Percentiles rank a stretch among this genome's conserved stretches.
Conservation (phyloP, 805 yeast genomes). For the Sporopachydermia quercuum region DNA sequence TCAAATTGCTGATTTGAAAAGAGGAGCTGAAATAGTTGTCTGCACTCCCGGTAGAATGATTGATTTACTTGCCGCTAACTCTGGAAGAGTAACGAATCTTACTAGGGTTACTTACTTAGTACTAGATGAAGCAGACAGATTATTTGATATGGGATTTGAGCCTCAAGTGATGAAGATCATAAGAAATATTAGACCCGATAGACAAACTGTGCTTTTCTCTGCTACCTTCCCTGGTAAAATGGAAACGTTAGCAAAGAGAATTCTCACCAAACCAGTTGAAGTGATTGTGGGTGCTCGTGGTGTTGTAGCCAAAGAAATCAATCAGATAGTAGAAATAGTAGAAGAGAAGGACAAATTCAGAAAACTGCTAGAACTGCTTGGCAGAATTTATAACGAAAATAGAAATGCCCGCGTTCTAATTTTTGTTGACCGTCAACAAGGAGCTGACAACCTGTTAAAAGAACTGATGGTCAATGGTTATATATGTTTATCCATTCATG, state of each 20-base stretch:
- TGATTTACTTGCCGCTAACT: constrained; percentile 71
- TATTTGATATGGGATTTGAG: constrained; percentile 95
- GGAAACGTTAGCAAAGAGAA: constrained; percentile 56
- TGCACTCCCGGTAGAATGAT: constrained; percentile 95
- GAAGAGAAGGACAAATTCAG: constrained; percentile 40
- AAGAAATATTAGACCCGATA: constrained; percentile 64
- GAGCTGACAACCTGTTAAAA: constrained; percentile 58
- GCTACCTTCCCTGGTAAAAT: constrained; percentile 84
- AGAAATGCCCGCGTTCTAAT: constrained; percentile 37
- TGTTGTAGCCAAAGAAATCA: constrained; percentile 67
- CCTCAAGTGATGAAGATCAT: constrained; percentile 83
- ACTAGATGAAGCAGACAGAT: constrained; percentile 89
- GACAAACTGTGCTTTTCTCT: constrained; percentile 81
- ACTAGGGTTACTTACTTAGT: constrained; percentile 67
- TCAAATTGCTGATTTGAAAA: constrained; percentile 68
- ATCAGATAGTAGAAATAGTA: constrained; percentile 54
- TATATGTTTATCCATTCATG: constrained; percentile 63
- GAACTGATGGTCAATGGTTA: constrained; percentile 38
- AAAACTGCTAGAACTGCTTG: constrained; percentile 39
- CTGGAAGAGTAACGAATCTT: constrained; percentile 60
- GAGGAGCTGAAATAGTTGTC: constrained; percentile 66
- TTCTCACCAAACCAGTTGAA: constrained; percentile 51
- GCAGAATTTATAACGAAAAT: constrained; percentile 22
- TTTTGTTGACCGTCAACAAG: constrained; percentile 80
- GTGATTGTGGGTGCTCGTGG: constrained; percentile 70